Base-by-base conservation (phyloP, 768 basidiomycete genomes). In the Trametopsis cervina region DNA sequence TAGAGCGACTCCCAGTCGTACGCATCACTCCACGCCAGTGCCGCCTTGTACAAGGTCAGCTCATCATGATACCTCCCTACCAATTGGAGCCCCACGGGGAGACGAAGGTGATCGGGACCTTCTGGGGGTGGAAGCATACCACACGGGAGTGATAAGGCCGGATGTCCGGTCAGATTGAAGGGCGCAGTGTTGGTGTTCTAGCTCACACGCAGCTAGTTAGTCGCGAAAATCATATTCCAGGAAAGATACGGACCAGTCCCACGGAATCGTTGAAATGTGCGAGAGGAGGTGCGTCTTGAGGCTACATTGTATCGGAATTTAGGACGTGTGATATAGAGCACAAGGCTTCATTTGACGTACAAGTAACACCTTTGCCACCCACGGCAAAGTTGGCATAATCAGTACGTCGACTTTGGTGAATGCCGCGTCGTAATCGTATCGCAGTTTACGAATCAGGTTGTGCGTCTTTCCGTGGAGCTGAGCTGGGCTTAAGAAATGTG, bases 1-100 rank as follows among this genome's bases (percentile, higher is more conserved):
- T 39, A 54, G 29, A 59, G 13, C 5, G 33, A 27, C 44, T 59
- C 54, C 56, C 57, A 57, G 42, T 59, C 37, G 25, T 42, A 54
- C 1, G 47, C 50, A 29, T 57, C 58, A 26, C 53, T 54, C 54
- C 54, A 59, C 17, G 58, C 58, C 9, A 59, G 37, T n/a, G 58
- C 58, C 13, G 56, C 54, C 22, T 56, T 57, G 54, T 57, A 59
- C 24, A 59, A 43, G 1, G 56, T 54, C 13, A 57, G 46, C 47
- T 57, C 58, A 25, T 55, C 58, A 36, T 46, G 47, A 38, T 51
- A 54, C 42, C 45, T 54, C 0, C 67, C 70, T 1, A 73, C 68
- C 15, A 75, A 54, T 58, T 73, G 71, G 67, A 75, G 66, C 4
- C 70, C 70, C 6, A 72, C 65, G 1, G 73, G 73, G 15, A 75